phyloP scores from a whole-genome alignment of 371 early-diverging fungal species.

The Apophysomyces elegans region DNA sequence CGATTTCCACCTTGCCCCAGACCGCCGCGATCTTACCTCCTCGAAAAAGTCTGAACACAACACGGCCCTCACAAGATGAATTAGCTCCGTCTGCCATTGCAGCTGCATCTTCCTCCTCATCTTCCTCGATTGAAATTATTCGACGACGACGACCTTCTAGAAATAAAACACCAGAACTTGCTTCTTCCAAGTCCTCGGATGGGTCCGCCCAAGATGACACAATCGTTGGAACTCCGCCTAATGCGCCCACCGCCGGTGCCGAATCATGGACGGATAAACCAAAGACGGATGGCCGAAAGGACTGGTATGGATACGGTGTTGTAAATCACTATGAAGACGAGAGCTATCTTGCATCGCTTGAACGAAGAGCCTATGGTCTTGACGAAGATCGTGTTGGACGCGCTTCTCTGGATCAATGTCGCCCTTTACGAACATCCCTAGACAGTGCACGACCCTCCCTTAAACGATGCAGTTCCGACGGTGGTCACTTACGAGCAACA shows the following conservation, averaged over 20 bases:
- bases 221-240: constrained; percentile 13
- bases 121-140: constrained; percentile 15
- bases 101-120: constrained; percentile 3
- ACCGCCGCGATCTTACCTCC: constrained; percentile 7
- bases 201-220: constrained; percentile 17
- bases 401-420: constrained; percentile 11
- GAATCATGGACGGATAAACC: constrained; percentile 15
- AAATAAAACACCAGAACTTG: constrained; percentile 25
- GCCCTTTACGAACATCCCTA: background rate
- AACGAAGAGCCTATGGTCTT: constrained; percentile 41
- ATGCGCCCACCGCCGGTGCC: constrained; percentile 11
- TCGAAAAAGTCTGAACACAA: constrained; percentile 22
- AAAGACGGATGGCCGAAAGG: constrained; percentile 11
- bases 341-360: constrained; percentile 45
- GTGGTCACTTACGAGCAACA: constrained; percentile 42
- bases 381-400: constrained; percentile 11
- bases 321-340: constrained; percentile 33
- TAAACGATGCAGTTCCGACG: constrained; percentile 49
- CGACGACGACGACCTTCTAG: constrained; percentile 14
- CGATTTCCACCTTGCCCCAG: constrained; percentile 28
- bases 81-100: constrained; percentile 7
- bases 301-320: constrained; percentile 36
- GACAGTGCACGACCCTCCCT: constrained; percentile 22
- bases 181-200: constrained; percentile 26
- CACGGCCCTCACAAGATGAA: constrained; percentile 17